Base-by-base conservation (phyloP, 2,329 filamentous ascomycete genomes). In the Colletotrichum cereale region DNA sequence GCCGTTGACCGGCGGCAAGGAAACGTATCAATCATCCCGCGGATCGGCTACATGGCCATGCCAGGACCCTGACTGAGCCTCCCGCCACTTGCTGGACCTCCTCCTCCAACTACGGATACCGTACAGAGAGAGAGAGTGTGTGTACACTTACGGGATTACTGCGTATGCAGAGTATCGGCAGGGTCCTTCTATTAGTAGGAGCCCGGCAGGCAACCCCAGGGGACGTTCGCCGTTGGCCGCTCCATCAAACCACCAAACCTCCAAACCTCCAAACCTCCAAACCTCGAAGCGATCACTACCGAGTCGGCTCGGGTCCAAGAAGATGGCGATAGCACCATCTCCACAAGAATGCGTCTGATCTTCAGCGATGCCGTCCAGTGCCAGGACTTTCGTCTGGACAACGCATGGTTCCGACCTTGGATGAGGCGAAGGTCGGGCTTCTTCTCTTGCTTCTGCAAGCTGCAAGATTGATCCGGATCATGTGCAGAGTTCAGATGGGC, bases 311-410 rank as follows among this genome's bases (percentile, higher is more conserved):
- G n/a, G 5, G 26, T n/a, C 64, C 47, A 68, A 53, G 52, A 55
- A 58, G 58, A 71, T 71, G 36, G n/a, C 62, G 65, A 71, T 71
- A 68, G 52, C 58, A 50, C 44, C 62, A 48, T 68, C 68, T 40
- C 57, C 65, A 68, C 65, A 58, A 58, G 57, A 36, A 52, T 67
- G 50, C 68, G 50, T 71, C 64, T 67, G 68, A 71, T 67, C 64
- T 71, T 62, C 68, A 55, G 44, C 50, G 24, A 56, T 34, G 62
- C 42, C 6, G 48, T 16, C 29, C 50, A 34, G 26, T 67, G 40
- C 26, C 14, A 67, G 65, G 29, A 44, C 36, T 53, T 44, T 14
- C 29, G 47, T 50, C 44, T 48, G 62, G 55, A 16, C 16, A 36
- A 40, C 40, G 29, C 57, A 47, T 47, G 57, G 29, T 21, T 47